These are phyloP conservation scores for Fistulinella prunicolor DNA, from an alignment of 768 basidiomycete genomes.

Conservation along the genomic window DNA sequence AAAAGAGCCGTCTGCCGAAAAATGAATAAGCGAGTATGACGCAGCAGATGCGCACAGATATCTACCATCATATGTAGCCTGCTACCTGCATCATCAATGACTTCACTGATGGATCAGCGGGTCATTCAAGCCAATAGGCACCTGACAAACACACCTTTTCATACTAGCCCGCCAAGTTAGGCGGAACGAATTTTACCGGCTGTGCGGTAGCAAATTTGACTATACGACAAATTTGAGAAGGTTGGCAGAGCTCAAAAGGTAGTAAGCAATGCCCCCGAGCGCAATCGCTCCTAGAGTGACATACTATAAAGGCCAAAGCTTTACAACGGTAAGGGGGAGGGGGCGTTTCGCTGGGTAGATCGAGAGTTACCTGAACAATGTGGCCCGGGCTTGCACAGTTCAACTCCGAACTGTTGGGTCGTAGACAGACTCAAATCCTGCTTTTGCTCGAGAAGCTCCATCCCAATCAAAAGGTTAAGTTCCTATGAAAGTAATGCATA, in stretches of 20 bases:
- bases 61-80: constrained; percentile 94
- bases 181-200: constrained; percentile 67
- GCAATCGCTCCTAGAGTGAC: constrained; percentile 59
- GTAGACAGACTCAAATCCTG: no score
- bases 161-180: constrained; percentile 85
- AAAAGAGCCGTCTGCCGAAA: constrained; percentile 74
- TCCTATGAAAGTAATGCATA: no score
- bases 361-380: no score
- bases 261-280: constrained; percentile 63
- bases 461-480: no score
- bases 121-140: background rate
- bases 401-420: no score
- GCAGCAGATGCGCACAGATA: background rate
- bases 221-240: constrained; percentile 47
- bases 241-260: constrained; percentile 51
- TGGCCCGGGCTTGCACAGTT: no score
- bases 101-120: constrained; percentile 53
- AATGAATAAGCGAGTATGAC: constrained; percentile 2
- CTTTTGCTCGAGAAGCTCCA: no score
- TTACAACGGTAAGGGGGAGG: no score
- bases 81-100: constrained; percentile 61
- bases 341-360: no score
- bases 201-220: constrained; percentile 62
- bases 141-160: constrained; percentile 62
- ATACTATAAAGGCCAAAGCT: constrained; percentile 57